Base-by-base conservation (phyloP, 345 rosid species). In the Firmiana major region DNA sequence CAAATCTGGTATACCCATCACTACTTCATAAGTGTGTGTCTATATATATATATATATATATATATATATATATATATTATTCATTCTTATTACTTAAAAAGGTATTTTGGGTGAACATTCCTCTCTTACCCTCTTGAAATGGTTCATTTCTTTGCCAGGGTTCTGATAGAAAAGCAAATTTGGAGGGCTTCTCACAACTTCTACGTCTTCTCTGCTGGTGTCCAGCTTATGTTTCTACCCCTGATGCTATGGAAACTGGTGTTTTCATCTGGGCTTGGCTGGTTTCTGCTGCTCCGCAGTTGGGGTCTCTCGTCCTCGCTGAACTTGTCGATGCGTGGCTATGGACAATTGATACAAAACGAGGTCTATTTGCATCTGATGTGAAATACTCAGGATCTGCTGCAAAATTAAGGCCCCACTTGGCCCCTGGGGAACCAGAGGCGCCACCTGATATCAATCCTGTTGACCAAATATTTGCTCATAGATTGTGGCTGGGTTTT, bases 311-410 rank as follows among this genome's bases (percentile, higher is more conserved):
- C 76, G 91, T 97, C 83, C 96, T 97, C 83, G 97, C 97, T 4
- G 98, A 97, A 85, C 98, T 97, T 79, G 98, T 97, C 80, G 99
- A 93, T 92, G 99, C 99, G 69, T 97, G 99, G 99, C 83, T 94
- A 79, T 97, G 99, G 99, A 97, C 98, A 85, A 92, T 97, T 77
- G 99, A 94, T 80, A 94, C 94, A 19, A 97, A 92, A 80, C 89
- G 97, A 60, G 99, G 99, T 72, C 93, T 97, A 72, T 96, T 97
- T 86, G 98, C 98, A n/a, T 88, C 88, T 86, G 97, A 94, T 67
- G 88, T 86, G 73, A 87, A 86, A 78, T 90, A 83, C 74, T 86
- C 93, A 72, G 98, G 99, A 76, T 98, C 99, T 53, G 90, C 93
- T 78, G 97, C 99, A 64, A 97, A 90, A 80, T 81, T 97, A 81